phyloP scores from a whole-genome alignment of 805 yeast genomes.

The Candida ascalaphidarum region DNA sequence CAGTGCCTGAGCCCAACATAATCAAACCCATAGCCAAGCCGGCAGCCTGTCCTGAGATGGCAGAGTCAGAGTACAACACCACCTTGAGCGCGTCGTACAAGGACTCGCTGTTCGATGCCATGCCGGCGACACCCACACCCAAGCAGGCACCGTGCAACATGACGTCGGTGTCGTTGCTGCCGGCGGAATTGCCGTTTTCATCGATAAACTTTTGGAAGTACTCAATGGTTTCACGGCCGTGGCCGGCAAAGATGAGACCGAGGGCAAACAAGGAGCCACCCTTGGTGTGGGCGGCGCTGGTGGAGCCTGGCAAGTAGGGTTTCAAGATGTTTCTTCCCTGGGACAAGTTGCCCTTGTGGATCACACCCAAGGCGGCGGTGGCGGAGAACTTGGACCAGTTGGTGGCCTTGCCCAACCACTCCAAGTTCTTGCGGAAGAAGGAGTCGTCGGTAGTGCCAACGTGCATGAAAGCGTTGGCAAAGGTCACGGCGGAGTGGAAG shows the following conservation, averaged over 20 bases:
- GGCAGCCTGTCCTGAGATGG: conserved; percentile 93
- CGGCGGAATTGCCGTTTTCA: conserved; percentile 57
- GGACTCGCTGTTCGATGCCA: conserved; percentile 74
- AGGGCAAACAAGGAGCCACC: conserved; percentile 94
- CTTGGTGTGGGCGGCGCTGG: conserved; percentile 79
- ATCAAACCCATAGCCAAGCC: conserved; percentile 94
- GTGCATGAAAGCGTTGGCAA: conserved; percentile 89
- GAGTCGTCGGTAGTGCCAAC: conserved; percentile 95
- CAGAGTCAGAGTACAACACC: conserved; percentile 82
- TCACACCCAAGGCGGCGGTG: conserved; percentile 95
- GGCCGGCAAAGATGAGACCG: conserved; percentile 93
- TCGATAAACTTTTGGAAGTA: conserved; percentile 67
- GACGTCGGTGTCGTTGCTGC: conserved; percentile 67
- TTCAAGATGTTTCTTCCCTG: conserved; percentile 82
- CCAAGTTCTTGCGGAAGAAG: conserved; percentile 81
- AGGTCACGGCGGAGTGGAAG: conserved; percentile 93
- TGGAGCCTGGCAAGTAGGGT: conserved; percentile 82
- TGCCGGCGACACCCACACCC: conserved; percentile 94
- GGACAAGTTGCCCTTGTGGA: conserved; percentile 88
- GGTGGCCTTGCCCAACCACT: conserved; percentile 96
- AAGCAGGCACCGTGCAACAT: conserved; percentile 92
- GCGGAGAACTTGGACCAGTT: conserved; percentile 98
- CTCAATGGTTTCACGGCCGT: conserved; percentile 79
- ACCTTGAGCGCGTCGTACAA: conserved; percentile 78
- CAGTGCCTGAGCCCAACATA: conserved; percentile 85